Evolutionary conservation across 805 yeast species (phyloP).

Genomic region (Novakomyces olei): DNA sequence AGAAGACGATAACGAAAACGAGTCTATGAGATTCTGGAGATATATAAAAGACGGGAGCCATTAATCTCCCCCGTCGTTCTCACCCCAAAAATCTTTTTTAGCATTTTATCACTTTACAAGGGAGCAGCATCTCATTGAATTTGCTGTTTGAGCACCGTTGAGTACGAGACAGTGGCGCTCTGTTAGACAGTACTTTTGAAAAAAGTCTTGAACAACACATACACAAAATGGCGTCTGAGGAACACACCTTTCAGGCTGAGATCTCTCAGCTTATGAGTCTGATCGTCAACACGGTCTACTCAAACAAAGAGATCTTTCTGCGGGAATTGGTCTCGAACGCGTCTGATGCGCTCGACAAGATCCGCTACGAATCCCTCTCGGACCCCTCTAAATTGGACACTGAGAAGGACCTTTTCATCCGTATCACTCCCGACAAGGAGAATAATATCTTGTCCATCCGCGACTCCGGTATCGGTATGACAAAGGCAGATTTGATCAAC

Average conservation of each 20-base stretch:
- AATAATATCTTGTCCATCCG: slow-evolving; percentile 85
- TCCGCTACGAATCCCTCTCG: slow-evolving; percentile 85
- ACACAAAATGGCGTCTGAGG: too few relatives aligned
- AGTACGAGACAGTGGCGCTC: too few relatives aligned
- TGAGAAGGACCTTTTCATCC: slow-evolving; percentile 90
- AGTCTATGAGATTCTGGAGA: too few relatives aligned
- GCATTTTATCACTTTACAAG: too few relatives aligned
- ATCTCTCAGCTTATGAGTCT: slow-evolving; percentile 99
- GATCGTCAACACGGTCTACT: slow-evolving; percentile 98
- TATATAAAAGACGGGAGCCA: too few relatives aligned
- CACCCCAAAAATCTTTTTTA: too few relatives aligned
- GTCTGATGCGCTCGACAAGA: slow-evolving; percentile 96
- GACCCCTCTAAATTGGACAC: slow-evolving; percentile 81
- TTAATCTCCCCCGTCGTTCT: too few relatives aligned
- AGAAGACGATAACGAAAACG: too few relatives aligned
- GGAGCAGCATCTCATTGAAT: too few relatives aligned
- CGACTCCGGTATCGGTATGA: slow-evolving; percentile 99
- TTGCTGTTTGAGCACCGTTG: too few relatives aligned
- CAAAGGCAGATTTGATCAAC: slow-evolving; percentile 96
- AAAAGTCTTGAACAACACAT: too few relatives aligned
- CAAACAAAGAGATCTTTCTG: slow-evolving; percentile 94
- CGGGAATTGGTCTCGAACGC: slow-evolving; percentile 98
- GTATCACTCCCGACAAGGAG: slow-evolving; percentile 94
- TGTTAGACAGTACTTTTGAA: too few relatives aligned
- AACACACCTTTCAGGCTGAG: slow-evolving; percentile 73